Evolutionary conservation across 2,329 filamentous ascomycete genomes (phyloP), one percentile per base, ranked within the genome.

Genomic region (Leptosphaerulina australis): DNA sequence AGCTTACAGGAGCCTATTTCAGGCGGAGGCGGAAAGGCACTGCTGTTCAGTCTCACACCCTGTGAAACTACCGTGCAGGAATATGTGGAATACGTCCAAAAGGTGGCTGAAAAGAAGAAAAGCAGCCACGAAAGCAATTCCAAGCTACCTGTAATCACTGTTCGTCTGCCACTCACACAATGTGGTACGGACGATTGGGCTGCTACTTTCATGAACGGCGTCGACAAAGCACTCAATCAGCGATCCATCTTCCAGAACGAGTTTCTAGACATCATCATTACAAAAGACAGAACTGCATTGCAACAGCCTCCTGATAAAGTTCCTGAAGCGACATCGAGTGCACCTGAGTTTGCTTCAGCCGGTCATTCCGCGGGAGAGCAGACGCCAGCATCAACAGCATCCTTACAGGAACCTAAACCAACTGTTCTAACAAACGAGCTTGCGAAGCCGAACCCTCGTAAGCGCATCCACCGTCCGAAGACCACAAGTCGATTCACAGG

Each of bases 221-320:
- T 95, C 12, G 88, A 91, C 2, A 70, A 87, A 15, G 79, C 84
- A 35, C 81, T 95, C 10, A 87, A 91, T 53, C 91, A 96, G 68
- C 84, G 91, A 3, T 86, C 91, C 2, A 87, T 97, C 44, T 86
- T 93, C 60, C 91, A 97, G 66, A 91, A 88, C 50, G 92, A 97
- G 62, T 96, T 99, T 55, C 79, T 99, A 2, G 91, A 96, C 70
- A 89, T 89, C 1, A 94, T 99, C 35, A 75, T 97, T 21, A 85
- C 79, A n/a, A 88, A 88, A 40, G 87, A 97, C 73, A 84, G 90
- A 5, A 84, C 82, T 51, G 81, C 83, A 33, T 77, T 97, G 15
- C 85, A 89, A 50, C 83, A 85, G 28, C 81, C 86, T 5, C 80
- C 95, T 5, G 72, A 74, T 10, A 71, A 74, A 2, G 80, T 59